Evolutionary conservation across 495 filamentous ascomycete species (phyloP).

Genomic region (Aspergillus panamensis): DNA sequence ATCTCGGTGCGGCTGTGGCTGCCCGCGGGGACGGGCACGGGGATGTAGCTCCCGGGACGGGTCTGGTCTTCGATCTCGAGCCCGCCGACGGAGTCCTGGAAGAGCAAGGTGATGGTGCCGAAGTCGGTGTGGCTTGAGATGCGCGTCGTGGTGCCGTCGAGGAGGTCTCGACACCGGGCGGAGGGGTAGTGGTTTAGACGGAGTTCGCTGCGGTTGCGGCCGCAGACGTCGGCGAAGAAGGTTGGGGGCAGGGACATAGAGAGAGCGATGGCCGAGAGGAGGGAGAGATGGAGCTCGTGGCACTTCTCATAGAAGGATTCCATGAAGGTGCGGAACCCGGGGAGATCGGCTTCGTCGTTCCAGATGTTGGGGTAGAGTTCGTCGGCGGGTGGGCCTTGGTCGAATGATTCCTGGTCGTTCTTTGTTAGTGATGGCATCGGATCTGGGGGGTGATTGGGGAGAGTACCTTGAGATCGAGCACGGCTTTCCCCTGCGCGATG

Average conservation of each 20-base stretch:
- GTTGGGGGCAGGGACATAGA: slow-evolving; percentile 46
- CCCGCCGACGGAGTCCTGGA: slow-evolving; percentile 47
- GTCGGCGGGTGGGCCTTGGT: slow-evolving; percentile 53
- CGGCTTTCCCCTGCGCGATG: slow-evolving; percentile 29
- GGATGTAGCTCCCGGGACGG: slow-evolving; percentile 1
- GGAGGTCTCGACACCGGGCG: slow-evolving; percentile 20
- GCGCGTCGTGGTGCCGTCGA: slow-evolving; percentile 25
- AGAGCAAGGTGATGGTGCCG: slow-evolving; percentile 47
- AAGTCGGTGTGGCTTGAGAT: slow-evolving; percentile 47
- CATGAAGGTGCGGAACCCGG: slow-evolving; percentile 59
- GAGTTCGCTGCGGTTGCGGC: slow-evolving; percentile 48
- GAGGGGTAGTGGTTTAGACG: slow-evolving; percentile 44
- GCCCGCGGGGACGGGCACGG: slow-evolving; percentile 1
- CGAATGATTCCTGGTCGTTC: slow-evolving; percentile 53
- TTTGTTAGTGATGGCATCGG: too few relatives aligned
- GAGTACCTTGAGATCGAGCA: slow-evolving; percentile 31
- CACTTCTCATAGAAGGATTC: slow-evolving; percentile 40
- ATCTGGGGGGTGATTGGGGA: neutral
- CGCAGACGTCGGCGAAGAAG: slow-evolving; percentile 45
- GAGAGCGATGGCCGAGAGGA: slow-evolving; percentile 41
- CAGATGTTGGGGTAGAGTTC: slow-evolving; percentile 51
- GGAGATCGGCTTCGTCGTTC: slow-evolving; percentile 52
- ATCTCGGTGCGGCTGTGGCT: slow-evolving; percentile 37
- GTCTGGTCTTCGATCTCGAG: slow-evolving; percentile 42
- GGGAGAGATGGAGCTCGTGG: slow-evolving; percentile 10